Base-by-base conservation (phyloP, 768 basidiomycete genomes). In the Collybiopsis confluens region DNA sequence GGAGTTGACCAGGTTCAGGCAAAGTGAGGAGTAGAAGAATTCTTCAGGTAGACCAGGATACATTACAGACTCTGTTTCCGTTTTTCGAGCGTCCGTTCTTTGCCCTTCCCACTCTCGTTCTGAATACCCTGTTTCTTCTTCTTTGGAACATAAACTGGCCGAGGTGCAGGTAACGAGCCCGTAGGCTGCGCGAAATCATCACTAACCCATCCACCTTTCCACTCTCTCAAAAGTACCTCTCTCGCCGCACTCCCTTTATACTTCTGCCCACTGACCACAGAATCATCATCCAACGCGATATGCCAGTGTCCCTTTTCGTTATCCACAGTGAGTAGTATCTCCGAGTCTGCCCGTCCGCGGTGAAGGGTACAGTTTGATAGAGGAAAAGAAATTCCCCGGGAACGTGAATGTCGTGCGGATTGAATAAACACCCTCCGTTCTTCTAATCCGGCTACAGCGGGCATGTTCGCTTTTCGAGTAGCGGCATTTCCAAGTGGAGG, bases 251-350 rank as follows among this genome's bases (percentile, higher is more conserved):
- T 41, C 3, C 27, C 43, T 40, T 53, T 53, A 27, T 53, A 43
- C 16, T 52, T 59, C 27, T 56, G 54, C 9, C 71, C 70, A 45
- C 62, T 45, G 20, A 72, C 62, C 2, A 61, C 18, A 1, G 67
- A 59, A 47, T 66, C 60, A 47, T 66, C 60, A 11, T 60, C 56
- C 20, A 72, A 54, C 16, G 63, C 65, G 28, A 72, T 59, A 56
- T 65, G 62, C 71, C 71, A 72, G 56, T 71, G 68, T 11, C 68
- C 70, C 36, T 66, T 52, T 55, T 66, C 61, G 13, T 62, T 65
- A 16, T 59, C 52, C 24, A 65, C 63, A 21, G 64, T 62, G 28
- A 72, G 56, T 10, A 70, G 62, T 38, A 71, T 55, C 58, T 72
- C 71, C 2, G 66, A 64, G 18, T 61, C 54, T 35, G 69, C 66